Base-by-base conservation (phyloP, 2,329 filamentous ascomycete species). In the Alternaria sp. region DNA sequence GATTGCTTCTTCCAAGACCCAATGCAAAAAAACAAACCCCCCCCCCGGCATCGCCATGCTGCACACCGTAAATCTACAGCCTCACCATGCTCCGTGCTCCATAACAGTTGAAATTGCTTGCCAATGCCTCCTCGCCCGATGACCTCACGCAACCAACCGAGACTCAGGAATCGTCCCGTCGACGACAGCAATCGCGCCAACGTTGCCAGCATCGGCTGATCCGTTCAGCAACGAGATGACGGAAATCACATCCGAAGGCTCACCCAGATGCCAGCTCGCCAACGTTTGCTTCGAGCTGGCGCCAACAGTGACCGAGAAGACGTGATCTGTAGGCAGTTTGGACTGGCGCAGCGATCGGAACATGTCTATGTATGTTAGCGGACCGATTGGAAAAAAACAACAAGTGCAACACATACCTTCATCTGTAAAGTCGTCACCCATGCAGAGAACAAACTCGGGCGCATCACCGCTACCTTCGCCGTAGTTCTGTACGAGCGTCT, bases 401-500 rank as follows among this genome's bases (percentile, higher is more conserved):
- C 11, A 36, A 29, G 10, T 17, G 26, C 13, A 45, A 36, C 9
- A 52, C 56, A 54, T 88, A 89, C 96, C 94, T 84, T 99, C 95
- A 74, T 99, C 95, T 5, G 95, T 99, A 69, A 95, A 96, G 73
- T 99, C 95, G 77, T 99, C 95, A 40, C 95, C 95, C 61, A 93
- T 81, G 78, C 95, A 99, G 51, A 98, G 83, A 10, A 96, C 88
- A 72, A 98, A 97, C 67, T 94, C 92, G 0, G 93, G 86, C 52
- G 85, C 85, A 50, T 87, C 82, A 4, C 82, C 82, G 1, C 78
- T 77, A 2, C 79, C 80, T 6, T 82, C 79, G 3, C 82, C 88
- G 77, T 96, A 96, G 46, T 88, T 88, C 23, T 86, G 81, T 36
- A 98, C 88, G 17, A 99, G 84, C 5, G 89, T 88, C 80, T 92